Evolutionary conservation across 352 stramenopile species (phyloP), one percentile per base, ranked within the genome.

Genomic region (Pythium guiyangense): DNA sequence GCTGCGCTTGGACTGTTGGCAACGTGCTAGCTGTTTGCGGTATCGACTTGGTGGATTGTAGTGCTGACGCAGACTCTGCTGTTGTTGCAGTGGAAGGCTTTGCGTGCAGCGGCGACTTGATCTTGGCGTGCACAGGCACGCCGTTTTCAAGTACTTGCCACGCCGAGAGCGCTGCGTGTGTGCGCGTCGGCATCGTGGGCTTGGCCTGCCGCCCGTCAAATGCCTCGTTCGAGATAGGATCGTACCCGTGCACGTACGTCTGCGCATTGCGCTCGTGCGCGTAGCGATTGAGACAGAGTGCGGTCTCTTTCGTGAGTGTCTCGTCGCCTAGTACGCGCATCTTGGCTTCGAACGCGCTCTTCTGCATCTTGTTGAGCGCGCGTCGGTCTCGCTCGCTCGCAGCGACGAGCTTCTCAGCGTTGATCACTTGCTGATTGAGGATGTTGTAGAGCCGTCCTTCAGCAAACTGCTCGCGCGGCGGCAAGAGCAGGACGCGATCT

Each of bases 381-480:
- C 75, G 65, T 43, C 77, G 64, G 15, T 73, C 73, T 12, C 75
- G 69, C 27, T 79, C 74, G 12, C 68, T 70, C 54, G 74, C 71
- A 2, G 53, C 64, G 2, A 52, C 26, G 26, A 86, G 62, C 49
- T 84, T 81, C 2, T 63, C 56, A 0, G 66, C n/a, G 35, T 85
- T 85, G 44, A 88, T 69, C 31, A 90, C 64, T 6, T 57, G 54
- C 48, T 92, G 82, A 43, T 84, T 90, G 29, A 94, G 54, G 35
- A 94, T 90, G 34, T 94, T 86, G 67, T 90, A 92, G 20, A 86
- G 50, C n/a, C 71, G 66, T 10, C 80, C 78, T 39, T 89, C 84
- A 0, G 71, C 79, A 26, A 84, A 88, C 35, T 87, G 82, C 37
- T 87, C 70, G 4, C 73, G 68, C 1, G 81, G 75, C 14, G 81